Percentiles rank a stretch among this genome's conserved stretches.
phyloP scores from a whole-genome alignment of 352 stramenopile genomes.

The Phytophthora multivora region DNA sequence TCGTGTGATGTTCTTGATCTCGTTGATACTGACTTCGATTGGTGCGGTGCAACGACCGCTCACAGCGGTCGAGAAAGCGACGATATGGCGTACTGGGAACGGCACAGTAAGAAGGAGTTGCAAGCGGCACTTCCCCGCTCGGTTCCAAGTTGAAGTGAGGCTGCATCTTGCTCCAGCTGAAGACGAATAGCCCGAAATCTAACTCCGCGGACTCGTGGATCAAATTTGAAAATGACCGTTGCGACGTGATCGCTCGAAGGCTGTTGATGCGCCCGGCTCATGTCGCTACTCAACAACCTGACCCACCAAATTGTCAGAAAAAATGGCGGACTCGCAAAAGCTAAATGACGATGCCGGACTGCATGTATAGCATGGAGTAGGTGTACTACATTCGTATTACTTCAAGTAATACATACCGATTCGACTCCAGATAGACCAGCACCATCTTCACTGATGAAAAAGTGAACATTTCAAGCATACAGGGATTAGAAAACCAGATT shows the following conservation, averaged over 20 bases:
- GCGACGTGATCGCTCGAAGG: not conserved
- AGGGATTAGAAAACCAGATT: not conserved
- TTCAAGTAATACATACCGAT: not conserved
- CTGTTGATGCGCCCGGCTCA: constrained; percentile 3
- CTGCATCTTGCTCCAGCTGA: constrained; percentile 2
- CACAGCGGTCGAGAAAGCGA: constrained; percentile 17
- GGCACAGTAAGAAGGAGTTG: constrained; percentile 6
- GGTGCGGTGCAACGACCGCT: constrained; percentile 8
- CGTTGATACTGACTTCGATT: constrained; percentile 1
- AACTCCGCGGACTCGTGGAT: not conserved
- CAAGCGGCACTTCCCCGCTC: constrained; percentile 1
- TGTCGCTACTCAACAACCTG: constrained; percentile 8
- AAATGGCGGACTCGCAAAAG: too few species aligned
- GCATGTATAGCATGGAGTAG: not conserved
- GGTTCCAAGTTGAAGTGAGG: not conserved
- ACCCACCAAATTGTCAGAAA: not conserved
- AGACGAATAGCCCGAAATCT: not conserved
- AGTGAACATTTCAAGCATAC: not conserved
- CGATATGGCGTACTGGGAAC: constrained; percentile 6
- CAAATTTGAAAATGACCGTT: not conserved
- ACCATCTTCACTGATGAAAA: not conserved
- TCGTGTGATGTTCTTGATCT: constrained; percentile 14
- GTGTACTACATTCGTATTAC: not conserved
- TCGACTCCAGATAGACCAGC: not conserved
- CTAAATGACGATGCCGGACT: too few species aligned